A percentile compares a stretch with the other conserved stretches of the same genome.
phyloP scores from a whole-genome alignment of 169 alveolate species.

The Fabrea salina region DNA sequence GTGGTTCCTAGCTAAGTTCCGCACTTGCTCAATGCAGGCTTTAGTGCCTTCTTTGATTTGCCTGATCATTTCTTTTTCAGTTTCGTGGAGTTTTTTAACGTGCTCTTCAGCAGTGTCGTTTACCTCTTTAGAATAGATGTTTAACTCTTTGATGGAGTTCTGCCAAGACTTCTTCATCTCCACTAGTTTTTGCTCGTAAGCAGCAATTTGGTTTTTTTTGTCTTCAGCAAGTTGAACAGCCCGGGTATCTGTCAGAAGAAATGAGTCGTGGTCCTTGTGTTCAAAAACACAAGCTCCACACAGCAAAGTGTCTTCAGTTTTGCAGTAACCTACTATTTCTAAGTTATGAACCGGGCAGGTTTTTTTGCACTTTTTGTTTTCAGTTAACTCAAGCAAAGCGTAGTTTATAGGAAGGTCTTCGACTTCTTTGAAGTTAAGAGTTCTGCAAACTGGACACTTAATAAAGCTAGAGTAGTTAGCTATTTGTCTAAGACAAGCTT shows the following conservation, averaged over 20 bases:
- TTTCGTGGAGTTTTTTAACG: neutral
- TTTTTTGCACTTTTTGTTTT: neutral
- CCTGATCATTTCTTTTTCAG: slow-evolving; percentile 1
- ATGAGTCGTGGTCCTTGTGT: slow-evolving; percentile 1
- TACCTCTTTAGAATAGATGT: neutral
- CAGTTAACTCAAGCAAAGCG: slow-evolving; percentile 9
- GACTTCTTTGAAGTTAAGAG: neutral
- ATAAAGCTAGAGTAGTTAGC: neutral
- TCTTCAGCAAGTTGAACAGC: neutral
- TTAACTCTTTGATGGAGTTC: neutral
- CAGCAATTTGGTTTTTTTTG: neutral
- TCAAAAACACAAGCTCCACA: slow-evolving; percentile 30
- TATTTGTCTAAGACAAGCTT: slow-evolving; percentile 3
- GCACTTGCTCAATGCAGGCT: neutral
- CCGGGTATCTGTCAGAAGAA: neutral
- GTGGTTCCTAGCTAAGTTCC: neutral
- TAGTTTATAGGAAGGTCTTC: slow-evolving; percentile 9
- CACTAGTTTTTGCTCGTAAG: neutral
- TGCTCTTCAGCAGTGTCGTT: slow-evolving; percentile 16
- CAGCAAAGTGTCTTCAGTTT: neutral
- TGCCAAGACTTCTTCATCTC: neutral
- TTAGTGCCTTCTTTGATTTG: neutral
- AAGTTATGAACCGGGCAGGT: neutral
- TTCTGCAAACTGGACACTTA: slow-evolving; percentile 8
- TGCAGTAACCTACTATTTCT: slow-evolving; percentile 17